Base-by-base conservation (phyloP, 2,329 filamentous ascomycete genomes). In the Pseudogymnoascus sp. region DNA sequence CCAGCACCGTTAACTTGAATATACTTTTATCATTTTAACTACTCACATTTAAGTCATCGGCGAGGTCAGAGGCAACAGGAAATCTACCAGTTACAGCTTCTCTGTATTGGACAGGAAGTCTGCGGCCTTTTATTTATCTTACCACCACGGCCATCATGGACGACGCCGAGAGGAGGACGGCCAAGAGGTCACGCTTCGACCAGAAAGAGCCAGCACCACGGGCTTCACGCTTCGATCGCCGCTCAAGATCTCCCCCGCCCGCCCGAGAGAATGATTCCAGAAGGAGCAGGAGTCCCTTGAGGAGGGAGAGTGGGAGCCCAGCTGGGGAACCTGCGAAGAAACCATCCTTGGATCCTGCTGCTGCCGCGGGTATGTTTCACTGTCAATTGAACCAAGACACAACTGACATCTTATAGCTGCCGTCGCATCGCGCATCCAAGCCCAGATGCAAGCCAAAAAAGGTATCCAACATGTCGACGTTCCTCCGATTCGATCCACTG, bases 101-200 rank as follows among this genome's bases (percentile, higher is more conserved):
- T 42, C 40, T 37, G 59, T 9, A 40, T 10, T 23, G 11, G 33
- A 60, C 31, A 60, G 37, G 59, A 29, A 17, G 23, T 2, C 35
- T 42, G 31, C 59, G 26, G 10, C 29, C 11, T 56, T 35, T 9
- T 13, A 33, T 19, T 33, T 15, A 19, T 33, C 29, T 37, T 21
- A 40, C 21, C 33, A 59, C 42, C 64, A 31, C 46, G 26, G 46
- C 46, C 46, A 71, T 64, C 56, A 92, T 96, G 91, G 86, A 89
- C 68, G 91, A 95, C 71, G 82, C 88, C 67, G 89, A 93, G 69
- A 84, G 87, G 73, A 85, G 86, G 66, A 81, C 80, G 65, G 79
- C 81, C 65, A 96, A 96, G 81, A 89, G 92, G 66, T 96, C 92
- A 72, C 91, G 93, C 75, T 97, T 97, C 77, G 93, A 97, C 74